Evolutionary conservation across 2,329 filamentous ascomycete genomes (phyloP), one percentile per base, ranked within the genome.

Genomic region (Colletotrichum gigasporum): DNA sequence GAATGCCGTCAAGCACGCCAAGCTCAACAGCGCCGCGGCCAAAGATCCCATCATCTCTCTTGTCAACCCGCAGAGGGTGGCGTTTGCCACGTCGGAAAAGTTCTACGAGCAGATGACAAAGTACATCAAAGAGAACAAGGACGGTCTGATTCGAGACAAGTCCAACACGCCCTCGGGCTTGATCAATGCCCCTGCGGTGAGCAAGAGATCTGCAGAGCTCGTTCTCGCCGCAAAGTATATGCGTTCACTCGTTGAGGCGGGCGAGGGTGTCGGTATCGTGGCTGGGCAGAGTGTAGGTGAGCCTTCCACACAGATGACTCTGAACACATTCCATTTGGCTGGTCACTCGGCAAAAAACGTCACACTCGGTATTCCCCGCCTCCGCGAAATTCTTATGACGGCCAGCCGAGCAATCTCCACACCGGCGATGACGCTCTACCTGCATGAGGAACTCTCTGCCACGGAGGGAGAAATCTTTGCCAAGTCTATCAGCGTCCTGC

Each of bases 261-360:
- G 96, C 45, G 96, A 99, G 80, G 95, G 96, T 24, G 94, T 99
- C 24, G 96, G 96, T 69, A 96, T 99, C 67, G 93, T 99, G 63
- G 96, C 96, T 52, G 94, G 94, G 9, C 96, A 99, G 79, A 98
- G 95, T 30, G 90, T 99, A 41, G 96, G 96, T 74, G 96, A 99
- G 75, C 96, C 96, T 8, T 97, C 94, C 2, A 99, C 96, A 10
- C 96, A 99, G 78, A 99, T 99, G 96, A 99, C 96, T 7, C 83
- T 99, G 58, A 99, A 99, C 80, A 99, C 96, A 26, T 99, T 99
- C 87, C 96, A 99, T 86, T 92, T 99, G 87, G 96, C 96, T 78
- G 96, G 96, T 74, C 95, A 98, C 83, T 94, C 96, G 18, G 91
- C 96, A 28, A 98, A 97, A 85, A 99, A 99, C 86, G 96, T 99